These are phyloP conservation scores for Pelargonium cotyledonis DNA, from an alignment of 441 rosid genomes.

Conservation along the genomic window DNA sequence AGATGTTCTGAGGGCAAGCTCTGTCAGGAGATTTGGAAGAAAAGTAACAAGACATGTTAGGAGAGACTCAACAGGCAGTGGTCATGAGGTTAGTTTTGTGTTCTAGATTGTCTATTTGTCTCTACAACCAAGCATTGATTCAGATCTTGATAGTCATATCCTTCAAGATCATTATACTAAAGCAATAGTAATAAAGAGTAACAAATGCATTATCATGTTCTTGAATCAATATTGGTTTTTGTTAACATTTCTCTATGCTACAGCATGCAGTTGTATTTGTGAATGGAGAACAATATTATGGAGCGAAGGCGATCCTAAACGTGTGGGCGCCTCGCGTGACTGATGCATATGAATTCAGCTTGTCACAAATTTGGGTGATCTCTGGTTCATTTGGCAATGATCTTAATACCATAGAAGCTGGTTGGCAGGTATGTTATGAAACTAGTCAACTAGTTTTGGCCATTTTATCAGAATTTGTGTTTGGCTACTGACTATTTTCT, in stretches of 20 bases:
- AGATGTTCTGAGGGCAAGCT: constrained; percentile 48
- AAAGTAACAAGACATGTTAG: no score
- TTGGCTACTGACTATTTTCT: neutral
- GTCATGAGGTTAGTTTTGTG: no score
- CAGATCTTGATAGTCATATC: no score
- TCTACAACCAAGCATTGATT: no score
- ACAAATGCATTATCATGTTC: no score
- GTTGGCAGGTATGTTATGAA: constrained; percentile 19
- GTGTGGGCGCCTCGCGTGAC: constrained; percentile 25
- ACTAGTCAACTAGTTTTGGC: neutral
- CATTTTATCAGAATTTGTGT: neutral
- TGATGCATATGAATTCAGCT: constrained; percentile 20
- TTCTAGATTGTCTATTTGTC: no score
- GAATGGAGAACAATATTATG: constrained; percentile 23
- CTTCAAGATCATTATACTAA: no score
- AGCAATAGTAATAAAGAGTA: no score
- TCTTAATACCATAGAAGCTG: constrained; percentile 27
- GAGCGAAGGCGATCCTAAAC: constrained; percentile 24
- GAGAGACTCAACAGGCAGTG: no score
- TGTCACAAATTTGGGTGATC: constrained; percentile 26
- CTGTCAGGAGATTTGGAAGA: constrained; percentile 54
- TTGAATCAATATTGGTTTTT: no score
- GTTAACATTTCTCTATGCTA: no score
- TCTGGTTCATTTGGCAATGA: constrained; percentile 24
- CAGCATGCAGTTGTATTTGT: constrained; percentile 25